Conservation (phyloP, 805 yeast genomes). For the Schizosaccharomyces octosporus region DNA sequence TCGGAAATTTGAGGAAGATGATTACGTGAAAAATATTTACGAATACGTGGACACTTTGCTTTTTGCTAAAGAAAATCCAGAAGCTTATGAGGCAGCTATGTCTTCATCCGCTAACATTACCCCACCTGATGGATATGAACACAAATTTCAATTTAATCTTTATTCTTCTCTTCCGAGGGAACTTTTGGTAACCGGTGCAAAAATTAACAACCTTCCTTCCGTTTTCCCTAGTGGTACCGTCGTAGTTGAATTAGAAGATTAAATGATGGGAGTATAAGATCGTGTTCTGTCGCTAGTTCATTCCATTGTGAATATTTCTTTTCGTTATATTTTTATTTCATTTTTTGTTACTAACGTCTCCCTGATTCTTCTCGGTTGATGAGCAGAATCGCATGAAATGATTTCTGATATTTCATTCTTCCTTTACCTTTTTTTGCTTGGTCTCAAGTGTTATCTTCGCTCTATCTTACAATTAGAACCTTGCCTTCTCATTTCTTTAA, state of each 20-base stretch:
- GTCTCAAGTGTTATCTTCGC: no score
- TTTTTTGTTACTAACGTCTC: not conserved
- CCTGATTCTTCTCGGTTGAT: no score
- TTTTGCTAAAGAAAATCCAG: conserved; percentile 4
- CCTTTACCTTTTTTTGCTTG: no score
- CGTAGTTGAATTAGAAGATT: conserved; percentile 21
- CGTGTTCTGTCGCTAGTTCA: not conserved
- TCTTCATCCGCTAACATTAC: conserved; percentile 9
- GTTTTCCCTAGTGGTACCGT: conserved; percentile 45
- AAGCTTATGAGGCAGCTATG: conserved; percentile 9
- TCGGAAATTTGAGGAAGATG: not conserved
- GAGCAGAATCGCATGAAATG: no score
- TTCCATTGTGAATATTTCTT: not conserved
- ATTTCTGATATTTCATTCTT: no score
- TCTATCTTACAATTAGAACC: no score
- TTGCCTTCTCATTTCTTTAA: no score
- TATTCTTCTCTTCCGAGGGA: conserved; percentile 34
- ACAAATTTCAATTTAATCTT: conserved; percentile 26
- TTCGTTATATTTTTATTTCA: not conserved
- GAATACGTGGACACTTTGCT: not conserved
- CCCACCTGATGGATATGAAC: conserved; percentile 20
- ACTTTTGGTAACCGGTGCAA: conserved; percentile 13
- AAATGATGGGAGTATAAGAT: not conserved
- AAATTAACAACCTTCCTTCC: conserved; percentile 9
- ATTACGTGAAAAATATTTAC: not conserved